Conservation (phyloP, 768 basidiomycete genomes). For the Mycena galopus region DNA sequence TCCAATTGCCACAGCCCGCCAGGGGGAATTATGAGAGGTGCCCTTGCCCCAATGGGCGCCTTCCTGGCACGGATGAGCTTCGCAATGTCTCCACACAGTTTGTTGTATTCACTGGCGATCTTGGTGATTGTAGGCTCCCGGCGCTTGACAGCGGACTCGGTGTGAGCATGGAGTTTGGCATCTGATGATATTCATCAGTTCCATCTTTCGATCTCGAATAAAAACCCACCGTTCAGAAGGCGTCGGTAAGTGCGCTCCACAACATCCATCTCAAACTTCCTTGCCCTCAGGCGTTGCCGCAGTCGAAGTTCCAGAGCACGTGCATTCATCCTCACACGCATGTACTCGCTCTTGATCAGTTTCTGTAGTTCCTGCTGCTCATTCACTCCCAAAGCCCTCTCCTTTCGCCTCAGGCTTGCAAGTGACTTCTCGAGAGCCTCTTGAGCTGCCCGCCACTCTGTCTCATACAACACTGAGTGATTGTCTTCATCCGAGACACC, state of each 20-base stretch:
- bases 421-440: neutral
- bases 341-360: neutral
- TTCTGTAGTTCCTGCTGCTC: neutral
- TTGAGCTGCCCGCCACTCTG: neutral
- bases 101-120: too few species aligned
- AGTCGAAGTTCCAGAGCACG: conserved; percentile 10
- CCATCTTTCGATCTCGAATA: too few species aligned
- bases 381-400: neutral
- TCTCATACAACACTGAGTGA: neutral
- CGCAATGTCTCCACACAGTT: too few species aligned
- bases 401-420: neutral
- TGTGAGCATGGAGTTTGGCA: too few species aligned
- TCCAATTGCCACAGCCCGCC: too few species aligned
- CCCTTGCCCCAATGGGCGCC: too few species aligned
- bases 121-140: too few species aligned
- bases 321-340: neutral
- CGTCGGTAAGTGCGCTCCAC: neutral
- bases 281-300: neutral
- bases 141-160: too few species aligned
- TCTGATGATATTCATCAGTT: too few species aligned
- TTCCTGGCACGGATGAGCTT: too few species aligned
- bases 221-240: neutral
- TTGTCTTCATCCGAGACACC: neutral
- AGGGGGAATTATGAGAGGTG: too few species aligned
- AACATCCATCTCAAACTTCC: conserved; percentile 4